Conservation (phyloP, 2,329 filamentous ascomycete species). For the Sporothrix mexicana region DNA sequence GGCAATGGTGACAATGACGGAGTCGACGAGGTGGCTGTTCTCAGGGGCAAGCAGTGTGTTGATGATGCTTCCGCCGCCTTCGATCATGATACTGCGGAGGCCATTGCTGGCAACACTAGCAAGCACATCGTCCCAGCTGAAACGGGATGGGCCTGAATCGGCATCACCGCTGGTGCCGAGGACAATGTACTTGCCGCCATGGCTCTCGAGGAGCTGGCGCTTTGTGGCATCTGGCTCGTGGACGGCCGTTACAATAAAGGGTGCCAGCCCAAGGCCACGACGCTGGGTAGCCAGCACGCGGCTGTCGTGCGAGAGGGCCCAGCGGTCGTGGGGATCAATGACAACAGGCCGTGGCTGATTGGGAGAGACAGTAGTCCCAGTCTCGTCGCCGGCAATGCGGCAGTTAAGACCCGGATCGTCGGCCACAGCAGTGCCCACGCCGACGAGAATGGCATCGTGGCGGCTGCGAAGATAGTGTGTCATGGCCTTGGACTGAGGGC, state of each 20-base stretch:
- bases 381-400: conserved; percentile 63
- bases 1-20: conserved; percentile 86
- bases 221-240: conserved; percentile 54
- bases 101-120: conserved; percentile 62
- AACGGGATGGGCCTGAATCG: conserved; percentile 47
- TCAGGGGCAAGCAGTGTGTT: conserved; percentile 74
- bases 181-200: conserved; percentile 60
- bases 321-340: conserved; percentile 78
- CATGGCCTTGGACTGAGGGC: conserved; percentile 84
- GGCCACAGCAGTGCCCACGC: conserved; percentile 80
- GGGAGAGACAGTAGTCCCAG: conserved; percentile 38
- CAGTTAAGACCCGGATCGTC: conserved; percentile 89
- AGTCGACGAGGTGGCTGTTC: conserved; percentile 66
- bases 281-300: conserved; percentile 71
- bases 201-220: conserved; percentile 50
- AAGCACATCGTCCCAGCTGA: conserved; percentile 71
- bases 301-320: conserved; percentile 64
- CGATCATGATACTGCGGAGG: conserved; percentile 84
- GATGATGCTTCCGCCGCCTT: conserved; percentile 83
- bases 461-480: conserved; percentile 85
- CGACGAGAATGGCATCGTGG: conserved; percentile 85
- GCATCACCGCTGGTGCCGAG: conserved; percentile 41
- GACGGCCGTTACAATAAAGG: conserved; percentile 69
- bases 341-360: conserved; percentile 80
- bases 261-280: conserved; percentile 71